Percentiles rank a stretch among this genome's conserved stretches.
These are phyloP conservation scores for Irpex rosettiformis DNA, from an alignment of 1,284 basidiomycete species.

Conservation along the genomic window DNA sequence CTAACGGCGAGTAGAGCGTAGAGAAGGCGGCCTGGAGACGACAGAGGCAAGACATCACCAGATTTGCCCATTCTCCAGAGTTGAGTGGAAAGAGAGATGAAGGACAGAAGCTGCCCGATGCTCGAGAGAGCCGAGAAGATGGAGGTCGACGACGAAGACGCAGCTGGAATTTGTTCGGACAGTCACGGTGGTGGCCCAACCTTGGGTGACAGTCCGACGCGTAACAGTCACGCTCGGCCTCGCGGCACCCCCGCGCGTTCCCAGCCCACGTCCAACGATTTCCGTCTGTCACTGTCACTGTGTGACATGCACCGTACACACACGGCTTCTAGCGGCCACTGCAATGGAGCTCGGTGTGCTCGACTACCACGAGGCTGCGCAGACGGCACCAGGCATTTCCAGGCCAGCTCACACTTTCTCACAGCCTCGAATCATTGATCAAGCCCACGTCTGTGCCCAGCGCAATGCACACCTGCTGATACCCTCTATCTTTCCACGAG, in stretches of 20 bases:
- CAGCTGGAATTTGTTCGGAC: neutral
- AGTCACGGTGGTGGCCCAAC: neutral
- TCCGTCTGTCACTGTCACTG: conserved; percentile 2
- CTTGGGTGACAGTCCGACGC: neutral
- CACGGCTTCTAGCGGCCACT: conserved; percentile 1
- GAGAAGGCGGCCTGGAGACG: neutral
- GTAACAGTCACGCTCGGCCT: neutral
- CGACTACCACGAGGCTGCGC: neutral
- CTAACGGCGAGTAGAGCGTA: neutral
- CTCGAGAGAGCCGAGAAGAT: conserved; percentile 10
- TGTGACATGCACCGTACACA: no score
- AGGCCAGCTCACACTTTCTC: neutral
- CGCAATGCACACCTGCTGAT: neutral
- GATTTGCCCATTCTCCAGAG: conserved; percentile 10
- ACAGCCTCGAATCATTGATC: neutral
- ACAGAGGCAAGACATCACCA: neutral
- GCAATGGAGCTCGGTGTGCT: neutral
- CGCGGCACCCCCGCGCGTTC: conserved; percentile 1
- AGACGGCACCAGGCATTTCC: neutral
- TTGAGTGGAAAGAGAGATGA: conserved; percentile 3
- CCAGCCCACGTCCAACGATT: neutral
- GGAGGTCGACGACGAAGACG: neutral
- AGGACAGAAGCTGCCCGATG: conserved; percentile 9
- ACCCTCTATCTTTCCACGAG: neutral
- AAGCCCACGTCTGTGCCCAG: neutral